phyloP scores from a whole-genome alignment of 176 grass and related monocot genomes.

The Bromus sterilis region DNA sequence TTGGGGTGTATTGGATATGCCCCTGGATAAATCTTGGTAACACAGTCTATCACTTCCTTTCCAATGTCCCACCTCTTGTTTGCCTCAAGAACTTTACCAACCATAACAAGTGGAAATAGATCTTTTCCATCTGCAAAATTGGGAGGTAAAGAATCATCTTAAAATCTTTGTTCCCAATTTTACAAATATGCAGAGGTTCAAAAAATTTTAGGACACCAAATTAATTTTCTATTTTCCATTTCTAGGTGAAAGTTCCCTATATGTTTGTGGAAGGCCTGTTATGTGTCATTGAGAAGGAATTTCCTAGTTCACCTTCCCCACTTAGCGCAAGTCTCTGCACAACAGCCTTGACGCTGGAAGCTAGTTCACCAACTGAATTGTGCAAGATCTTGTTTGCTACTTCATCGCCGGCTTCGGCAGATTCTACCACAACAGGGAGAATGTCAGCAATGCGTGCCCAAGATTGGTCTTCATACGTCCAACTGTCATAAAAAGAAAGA shows the following conservation, averaged over 20 bases:
- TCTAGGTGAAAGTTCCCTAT: neutral
- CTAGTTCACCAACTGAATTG: conserved; percentile 63
- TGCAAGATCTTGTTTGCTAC: conserved; percentile 68
- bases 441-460: conserved; percentile 77
- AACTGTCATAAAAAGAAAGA: conserved; percentile 32
- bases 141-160: conserved; percentile 20
- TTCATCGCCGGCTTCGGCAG: conserved; percentile 65
- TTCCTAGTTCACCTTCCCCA: conserved; percentile 36
- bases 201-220: neutral
- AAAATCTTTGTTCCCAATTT: neutral
- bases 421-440: conserved; percentile 57
- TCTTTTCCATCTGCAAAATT: conserved; percentile 45
- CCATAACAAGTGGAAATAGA: conserved; percentile 70
- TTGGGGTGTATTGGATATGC: conserved; percentile 63
- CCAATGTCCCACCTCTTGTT: conserved; percentile 79
- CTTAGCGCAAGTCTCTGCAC: conserved; percentile 55
- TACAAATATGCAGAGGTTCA: neutral
- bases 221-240: neutral
- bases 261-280: neutral
- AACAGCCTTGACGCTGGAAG: conserved; percentile 62
- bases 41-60: conserved; percentile 62
- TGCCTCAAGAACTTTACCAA: conserved; percentile 71
- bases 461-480: conserved; percentile 72
- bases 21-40: conserved; percentile 52
- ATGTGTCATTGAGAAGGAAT: conserved; percentile 8